Evolutionary conservation across 495 filamentous ascomycete genomes (phyloP).

Genomic region (Trichoderma orchidacearum): DNA sequence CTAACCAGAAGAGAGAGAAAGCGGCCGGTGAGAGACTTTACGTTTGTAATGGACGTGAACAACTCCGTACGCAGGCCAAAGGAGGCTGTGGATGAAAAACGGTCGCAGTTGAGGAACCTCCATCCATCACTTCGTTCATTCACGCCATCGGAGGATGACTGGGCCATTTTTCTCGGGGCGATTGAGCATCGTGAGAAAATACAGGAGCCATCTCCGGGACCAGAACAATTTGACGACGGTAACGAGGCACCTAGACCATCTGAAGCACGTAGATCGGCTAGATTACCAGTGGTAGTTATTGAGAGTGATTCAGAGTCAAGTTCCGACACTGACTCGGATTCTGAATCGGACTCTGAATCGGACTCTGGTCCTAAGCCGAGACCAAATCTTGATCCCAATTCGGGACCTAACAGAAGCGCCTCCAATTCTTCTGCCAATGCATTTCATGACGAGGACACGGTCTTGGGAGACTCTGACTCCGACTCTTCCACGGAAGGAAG

Average conservation of each 20-base stretch:
- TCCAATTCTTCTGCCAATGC: no score
- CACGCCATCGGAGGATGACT: neutral
- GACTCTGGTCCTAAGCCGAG: neutral
- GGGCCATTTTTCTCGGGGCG: neutral
- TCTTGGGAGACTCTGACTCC: no score
- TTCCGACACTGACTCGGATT: neutral
- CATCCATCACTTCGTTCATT: neutral
- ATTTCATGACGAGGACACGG: no score
- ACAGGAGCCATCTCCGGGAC: neutral
- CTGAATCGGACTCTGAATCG: neutral
- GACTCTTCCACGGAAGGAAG: neutral
- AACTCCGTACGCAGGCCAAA: conserved; percentile 9
- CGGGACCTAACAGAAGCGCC: no score
- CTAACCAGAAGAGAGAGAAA: neutral
- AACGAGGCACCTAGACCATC: neutral
- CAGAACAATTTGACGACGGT: no score
- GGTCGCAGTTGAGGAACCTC: neutral
- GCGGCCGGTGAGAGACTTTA: conserved; percentile 13
- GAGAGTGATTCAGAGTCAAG: neutral
- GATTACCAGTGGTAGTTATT: no score
- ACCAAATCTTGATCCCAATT: neutral
- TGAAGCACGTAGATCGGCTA: no score
- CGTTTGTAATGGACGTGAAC: conserved; percentile 19
- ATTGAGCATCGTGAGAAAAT: neutral
- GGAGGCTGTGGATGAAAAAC: neutral